Percentiles rank a stretch among this genome's conserved stretches.
Evolutionary conservation across 345 rosid species (phyloP).

Genomic region (Conringia planisiliqua): DNA sequence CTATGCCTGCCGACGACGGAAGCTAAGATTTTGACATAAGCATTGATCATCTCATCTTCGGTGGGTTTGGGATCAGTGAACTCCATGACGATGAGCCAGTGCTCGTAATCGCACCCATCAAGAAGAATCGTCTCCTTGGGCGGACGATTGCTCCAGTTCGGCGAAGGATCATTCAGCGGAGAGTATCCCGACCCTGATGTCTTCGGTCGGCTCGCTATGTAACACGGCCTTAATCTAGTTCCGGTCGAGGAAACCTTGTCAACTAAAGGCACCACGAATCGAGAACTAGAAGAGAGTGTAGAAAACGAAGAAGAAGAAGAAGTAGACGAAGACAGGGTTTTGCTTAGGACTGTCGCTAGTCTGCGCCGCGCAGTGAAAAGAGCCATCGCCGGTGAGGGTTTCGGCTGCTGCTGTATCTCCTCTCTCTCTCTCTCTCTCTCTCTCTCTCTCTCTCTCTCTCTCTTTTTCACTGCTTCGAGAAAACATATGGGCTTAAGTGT

Average conservation of each 20-base stretch:
- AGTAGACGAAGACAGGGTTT: slow-evolving; percentile 38
- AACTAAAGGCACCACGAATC: slow-evolving; percentile 45
- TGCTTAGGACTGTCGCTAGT: slow-evolving; percentile 38
- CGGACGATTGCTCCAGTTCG: slow-evolving; percentile 90
- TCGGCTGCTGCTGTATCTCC: background rate
- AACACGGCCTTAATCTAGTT: slow-evolving; percentile 30
- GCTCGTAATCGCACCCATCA: slow-evolving; percentile 94
- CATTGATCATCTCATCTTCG: slow-evolving; percentile 77
- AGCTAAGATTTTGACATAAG: slow-evolving; percentile 81
- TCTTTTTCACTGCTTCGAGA: background rate
- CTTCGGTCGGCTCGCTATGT: slow-evolving; percentile 47
- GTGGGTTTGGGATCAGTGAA: slow-evolving; percentile 73
- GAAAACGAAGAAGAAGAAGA: slow-evolving; percentile 35
- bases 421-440: background rate
- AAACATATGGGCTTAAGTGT: too few relatives aligned
- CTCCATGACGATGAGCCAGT: slow-evolving; percentile 97
- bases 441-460: background rate
- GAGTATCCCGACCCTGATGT: slow-evolving; percentile 77
- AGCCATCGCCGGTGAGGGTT: slow-evolving; percentile 58
- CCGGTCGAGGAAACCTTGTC: slow-evolving; percentile 27
- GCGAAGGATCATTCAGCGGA: slow-evolving; percentile 86
- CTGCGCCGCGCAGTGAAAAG: slow-evolving; percentile 47
- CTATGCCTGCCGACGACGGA: slow-evolving; percentile 67
- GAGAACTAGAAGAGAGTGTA: slow-evolving; percentile 44
- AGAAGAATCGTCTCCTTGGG: slow-evolving; percentile 90